Base-by-base conservation (phyloP, 2,329 filamentous ascomycete species). In the Arthrinium puccinioides region DNA sequence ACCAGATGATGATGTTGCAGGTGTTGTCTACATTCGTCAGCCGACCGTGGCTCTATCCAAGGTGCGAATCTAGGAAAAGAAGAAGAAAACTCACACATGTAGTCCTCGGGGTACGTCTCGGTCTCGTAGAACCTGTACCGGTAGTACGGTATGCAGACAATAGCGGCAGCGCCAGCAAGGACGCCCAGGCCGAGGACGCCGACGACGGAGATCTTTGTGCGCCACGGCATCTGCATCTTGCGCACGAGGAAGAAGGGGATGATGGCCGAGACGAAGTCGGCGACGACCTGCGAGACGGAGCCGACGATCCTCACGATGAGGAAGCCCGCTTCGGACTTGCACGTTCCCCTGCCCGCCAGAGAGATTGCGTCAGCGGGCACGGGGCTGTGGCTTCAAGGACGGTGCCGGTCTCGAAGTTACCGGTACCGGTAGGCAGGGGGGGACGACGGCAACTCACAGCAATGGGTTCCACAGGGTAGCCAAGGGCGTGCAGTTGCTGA, bases 1-100 rank as follows among this genome's bases (percentile, higher is more conserved):
- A 52, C 47, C 50, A 54, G 21, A 53, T 39, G 37, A 53, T 51
- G 6, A 53, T 44, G 29, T 37, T 40, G 27, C 26, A 24, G 4
- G 36, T 23, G 7, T 40, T 34, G 19, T 40, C 38, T 40, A n/a
- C n/a, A n/a, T n/a, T n/a, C n/a, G n/a, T n/a, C n/a, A n/a, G n/a
- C n/a, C n/a, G n/a, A n/a, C n/a, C n/a, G n/a, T n/a, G n/a, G n/a
- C n/a, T n/a, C n/a, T n/a, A n/a, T n/a, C n/a, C n/a, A n/a, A n/a
- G n/a, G n/a, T n/a, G n/a, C n/a, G n/a, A n/a, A n/a, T n/a, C n/a
- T n/a, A n/a, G n/a, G n/a, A n/a, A n/a, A n/a, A n/a, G n/a, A n/a
- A n/a, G n/a, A n/a, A n/a, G n/a, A n/a, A n/a, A n/a, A n/a, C n/a
- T n/a, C n/a, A 26, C 4, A 6, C 3, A 27, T 13, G 14, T 8